Evolutionary conservation across 352 stramenopile genomes (phyloP).

Genomic region (Phytophthora melonis): DNA sequence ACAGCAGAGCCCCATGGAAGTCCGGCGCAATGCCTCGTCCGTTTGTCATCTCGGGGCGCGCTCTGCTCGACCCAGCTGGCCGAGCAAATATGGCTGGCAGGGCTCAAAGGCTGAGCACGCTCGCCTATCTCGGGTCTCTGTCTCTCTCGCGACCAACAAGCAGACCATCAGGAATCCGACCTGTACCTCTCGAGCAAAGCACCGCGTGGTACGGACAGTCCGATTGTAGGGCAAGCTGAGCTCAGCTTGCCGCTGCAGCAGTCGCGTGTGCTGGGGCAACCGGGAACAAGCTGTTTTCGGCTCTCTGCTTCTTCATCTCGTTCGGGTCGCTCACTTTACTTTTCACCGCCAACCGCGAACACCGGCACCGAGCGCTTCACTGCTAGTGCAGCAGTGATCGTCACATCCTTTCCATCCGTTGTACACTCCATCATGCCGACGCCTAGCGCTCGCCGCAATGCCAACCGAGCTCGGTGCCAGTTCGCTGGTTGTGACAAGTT

Average conservation of each 20-base stretch:
- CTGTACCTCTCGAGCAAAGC: constrained; percentile 38
- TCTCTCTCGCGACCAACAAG: constrained; percentile 42
- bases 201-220: constrained; percentile 41
- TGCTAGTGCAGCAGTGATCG: constrained; percentile 12
- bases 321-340: constrained; percentile 41
- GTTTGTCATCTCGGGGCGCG: constrained; percentile 31
- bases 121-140: constrained; percentile 42
- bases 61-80: constrained; percentile 40
- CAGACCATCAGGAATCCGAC: constrained; percentile 29
- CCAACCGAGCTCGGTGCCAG: constrained; percentile 81
- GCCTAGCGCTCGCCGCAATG: constrained; percentile 57
- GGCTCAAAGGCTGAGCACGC: constrained; percentile 30
- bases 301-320: constrained; percentile 25
- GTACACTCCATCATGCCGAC: constrained; percentile 48
- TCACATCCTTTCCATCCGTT: constrained; percentile 30
- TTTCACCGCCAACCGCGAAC: constrained; percentile 42
- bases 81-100: constrained; percentile 29
- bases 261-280: constrained; percentile 10
- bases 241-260: constrained; percentile 4
- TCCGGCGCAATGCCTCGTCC: constrained; percentile 12
- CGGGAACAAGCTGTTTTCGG: constrained; percentile 14
- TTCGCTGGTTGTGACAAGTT: constrained; percentile 85
- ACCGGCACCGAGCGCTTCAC: constrained; percentile 20
- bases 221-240: constrained; percentile 36
- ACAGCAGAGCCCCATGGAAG: constrained; percentile 23